Conservation (phyloP, 208 protist species). For the Trypanosoma boissoni region DNA sequence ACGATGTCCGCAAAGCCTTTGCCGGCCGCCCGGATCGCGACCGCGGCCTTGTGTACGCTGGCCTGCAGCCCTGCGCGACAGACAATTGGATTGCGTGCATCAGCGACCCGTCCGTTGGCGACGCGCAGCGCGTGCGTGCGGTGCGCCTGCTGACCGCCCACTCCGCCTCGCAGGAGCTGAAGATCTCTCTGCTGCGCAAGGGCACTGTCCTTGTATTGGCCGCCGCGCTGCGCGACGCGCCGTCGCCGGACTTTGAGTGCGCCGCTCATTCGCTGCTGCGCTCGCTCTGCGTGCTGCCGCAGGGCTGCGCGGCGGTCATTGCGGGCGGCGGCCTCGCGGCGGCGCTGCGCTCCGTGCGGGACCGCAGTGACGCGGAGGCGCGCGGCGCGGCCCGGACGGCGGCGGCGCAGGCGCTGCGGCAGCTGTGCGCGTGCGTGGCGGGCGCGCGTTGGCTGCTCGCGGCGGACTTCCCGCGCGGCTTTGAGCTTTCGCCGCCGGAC, state of each 20-base stretch:
- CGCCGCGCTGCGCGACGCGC: constrained; percentile 27
- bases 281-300: constrained; percentile 66
- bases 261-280: constrained; percentile 70
- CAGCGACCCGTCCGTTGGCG: constrained; percentile 40
- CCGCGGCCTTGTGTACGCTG: constrained; percentile 60
- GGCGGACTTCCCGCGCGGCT: constrained; percentile 35
- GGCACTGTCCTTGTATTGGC: constrained; percentile 52
- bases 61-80: constrained; percentile 29
- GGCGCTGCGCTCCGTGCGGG: constrained; percentile 27
- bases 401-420: constrained; percentile 46
- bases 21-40: constrained; percentile 48
- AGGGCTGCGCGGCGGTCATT: constrained; percentile 70
- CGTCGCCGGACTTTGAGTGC: constrained; percentile 40
- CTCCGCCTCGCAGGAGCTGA: constrained; percentile 71
- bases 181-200: constrained; percentile 63
- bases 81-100: constrained; percentile 52
- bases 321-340: constrained; percentile 50
- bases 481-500: constrained; percentile 24
- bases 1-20: constrained; percentile 73
- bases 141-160: constrained; percentile 66
- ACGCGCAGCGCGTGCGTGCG: constrained; percentile 48
- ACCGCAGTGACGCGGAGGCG: constrained; percentile 9
- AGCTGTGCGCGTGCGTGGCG: constrained; percentile 53
- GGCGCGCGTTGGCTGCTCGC: constrained; percentile 73
- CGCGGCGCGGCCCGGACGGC: constrained; percentile 28